Evolutionary conservation across 768 basidiomycete genomes (phyloP).

Genomic region (Suillus bovinus): DNA sequence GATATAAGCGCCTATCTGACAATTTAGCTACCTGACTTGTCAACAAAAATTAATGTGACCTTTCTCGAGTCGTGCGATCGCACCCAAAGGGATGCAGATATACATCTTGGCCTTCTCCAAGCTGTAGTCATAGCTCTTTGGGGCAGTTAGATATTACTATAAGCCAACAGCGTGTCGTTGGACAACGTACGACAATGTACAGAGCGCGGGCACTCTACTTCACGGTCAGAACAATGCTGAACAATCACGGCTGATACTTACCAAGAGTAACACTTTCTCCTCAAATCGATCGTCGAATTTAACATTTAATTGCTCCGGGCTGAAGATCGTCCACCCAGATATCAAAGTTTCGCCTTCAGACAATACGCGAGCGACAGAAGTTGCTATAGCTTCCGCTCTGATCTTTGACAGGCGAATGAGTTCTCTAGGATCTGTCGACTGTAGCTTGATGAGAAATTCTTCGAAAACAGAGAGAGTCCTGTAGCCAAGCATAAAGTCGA

Average conservation of each 20-base stretch:
- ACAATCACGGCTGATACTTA: slow-evolving; percentile 39
- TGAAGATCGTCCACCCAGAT: slow-evolving; percentile 90
- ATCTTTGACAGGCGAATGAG: slow-evolving; percentile 87
- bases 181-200: slow-evolving; percentile 69
- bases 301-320: slow-evolving; percentile 74
- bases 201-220: slow-evolving; percentile 49
- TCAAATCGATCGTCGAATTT: slow-evolving; percentile 82
- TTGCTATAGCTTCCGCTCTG: slow-evolving; percentile 90
- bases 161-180: background rate
- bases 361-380: slow-evolving; percentile 75
- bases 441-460: slow-evolving; percentile 87
- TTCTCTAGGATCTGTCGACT: slow-evolving; percentile 90
- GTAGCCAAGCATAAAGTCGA: slow-evolving; percentile 89
- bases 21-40: background rate
- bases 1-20: slow-evolving; percentile 82
- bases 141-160: slow-evolving; percentile 4
- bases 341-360: slow-evolving; percentile 74
- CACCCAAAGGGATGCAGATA: slow-evolving; percentile 84
- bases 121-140: slow-evolving; percentile 85
- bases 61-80: slow-evolving; percentile 75
- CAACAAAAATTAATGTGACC: slow-evolving; percentile 44
- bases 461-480: slow-evolving; percentile 87
- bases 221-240: slow-evolving; percentile 6
- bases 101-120: slow-evolving; percentile 90
- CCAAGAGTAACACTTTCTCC: slow-evolving; percentile 90